Conservation (phyloP, 2,329 filamentous ascomycete species). For the Pseudogymnoascus destructans region DNA sequence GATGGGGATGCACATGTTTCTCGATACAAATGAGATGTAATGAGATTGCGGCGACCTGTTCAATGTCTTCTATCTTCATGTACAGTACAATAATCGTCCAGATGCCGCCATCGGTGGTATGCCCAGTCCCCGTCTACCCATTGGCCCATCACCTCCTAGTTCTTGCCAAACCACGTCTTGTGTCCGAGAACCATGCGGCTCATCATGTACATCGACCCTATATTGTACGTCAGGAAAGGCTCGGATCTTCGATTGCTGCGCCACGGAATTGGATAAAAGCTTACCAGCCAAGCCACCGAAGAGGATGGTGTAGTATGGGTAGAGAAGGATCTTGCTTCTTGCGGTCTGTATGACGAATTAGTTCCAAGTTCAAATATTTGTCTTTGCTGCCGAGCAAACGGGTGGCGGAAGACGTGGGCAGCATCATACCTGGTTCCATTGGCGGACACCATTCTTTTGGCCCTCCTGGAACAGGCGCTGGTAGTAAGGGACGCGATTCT, state of each 20-base stretch:
- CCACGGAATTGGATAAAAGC: slow-evolving; percentile 24
- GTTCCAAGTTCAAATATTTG: slow-evolving; percentile 10
- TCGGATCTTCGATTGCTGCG: background rate
- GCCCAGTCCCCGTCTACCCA: background rate
- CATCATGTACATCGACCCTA: slow-evolving; percentile 54
- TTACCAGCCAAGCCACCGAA: slow-evolving; percentile 50
- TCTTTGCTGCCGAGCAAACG: slow-evolving; percentile 8
- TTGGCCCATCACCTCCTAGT: slow-evolving; percentile 26
- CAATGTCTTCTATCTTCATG: slow-evolving; percentile 15
- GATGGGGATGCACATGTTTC: background rate
- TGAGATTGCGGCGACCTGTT: slow-evolving; percentile 13
- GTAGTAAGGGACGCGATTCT: slow-evolving; percentile 63
- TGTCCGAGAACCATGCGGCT: slow-evolving; percentile 60
- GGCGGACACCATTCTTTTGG: slow-evolving; percentile 52
- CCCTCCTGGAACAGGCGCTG: slow-evolving; percentile 65
- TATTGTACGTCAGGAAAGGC: background rate
- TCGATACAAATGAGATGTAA: slow-evolving; percentile 13
- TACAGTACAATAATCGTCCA: slow-evolving; percentile 9
- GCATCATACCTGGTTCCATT: slow-evolving; percentile 64
- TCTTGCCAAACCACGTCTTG: slow-evolving; percentile 62
- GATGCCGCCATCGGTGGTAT: background rate
- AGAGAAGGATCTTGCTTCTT: slow-evolving; percentile 50
- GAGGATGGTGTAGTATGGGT: slow-evolving; percentile 54
- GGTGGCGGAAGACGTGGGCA: slow-evolving; percentile 10
- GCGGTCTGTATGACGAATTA: slow-evolving; percentile 36